These are phyloP conservation scores for Saccharomyces kudriavzevii DNA, from an alignment of 805 yeast genomes.

Conservation along the genomic window DNA sequence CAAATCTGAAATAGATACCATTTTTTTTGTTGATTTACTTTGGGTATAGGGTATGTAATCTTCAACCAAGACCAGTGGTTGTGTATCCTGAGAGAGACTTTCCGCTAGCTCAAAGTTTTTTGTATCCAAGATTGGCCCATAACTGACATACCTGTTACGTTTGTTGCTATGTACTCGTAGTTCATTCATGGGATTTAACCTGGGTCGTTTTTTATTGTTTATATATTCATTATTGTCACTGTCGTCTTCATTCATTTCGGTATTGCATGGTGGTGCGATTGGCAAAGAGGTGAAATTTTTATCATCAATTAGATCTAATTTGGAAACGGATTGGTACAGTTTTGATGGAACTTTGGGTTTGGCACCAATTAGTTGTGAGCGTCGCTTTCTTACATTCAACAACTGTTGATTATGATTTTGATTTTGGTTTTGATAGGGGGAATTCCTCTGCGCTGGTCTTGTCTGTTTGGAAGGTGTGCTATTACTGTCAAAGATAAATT, in stretches of 20 bases:
- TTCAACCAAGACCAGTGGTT: constrained; percentile 25
- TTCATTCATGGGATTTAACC: constrained; percentile 11
- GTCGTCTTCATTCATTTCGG: not conserved
- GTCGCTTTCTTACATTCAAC: constrained; percentile 15
- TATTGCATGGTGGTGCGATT: constrained; percentile 21
- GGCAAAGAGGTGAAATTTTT: constrained; percentile 25
- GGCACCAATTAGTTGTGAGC: constrained; percentile 24
- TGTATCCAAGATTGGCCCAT: constrained; percentile 2
- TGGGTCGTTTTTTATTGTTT: constrained; percentile 4
- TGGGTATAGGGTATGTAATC: constrained; percentile 22
- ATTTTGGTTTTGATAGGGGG: not conserved
- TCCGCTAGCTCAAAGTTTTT: not conserved
- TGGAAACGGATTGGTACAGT: constrained; percentile 20
- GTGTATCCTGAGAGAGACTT: constrained; percentile 3
- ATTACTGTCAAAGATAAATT: constrained; percentile 25
- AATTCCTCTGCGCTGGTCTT: not conserved
- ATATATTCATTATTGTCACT: not conserved
- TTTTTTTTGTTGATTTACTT: constrained; percentile 9
- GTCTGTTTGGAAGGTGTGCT: constrained; percentile 26
- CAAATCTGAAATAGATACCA: constrained; percentile 24
- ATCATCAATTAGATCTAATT: constrained; percentile 26
- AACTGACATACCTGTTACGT: constrained; percentile 13
- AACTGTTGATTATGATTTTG: constrained; percentile 5
- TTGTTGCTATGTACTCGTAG: constrained; percentile 13
- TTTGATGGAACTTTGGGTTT: constrained; percentile 23